These are phyloP conservation scores for Closterium sp. DNA, from an alignment of 139 green algal species.

Conservation along the genomic window DNA sequence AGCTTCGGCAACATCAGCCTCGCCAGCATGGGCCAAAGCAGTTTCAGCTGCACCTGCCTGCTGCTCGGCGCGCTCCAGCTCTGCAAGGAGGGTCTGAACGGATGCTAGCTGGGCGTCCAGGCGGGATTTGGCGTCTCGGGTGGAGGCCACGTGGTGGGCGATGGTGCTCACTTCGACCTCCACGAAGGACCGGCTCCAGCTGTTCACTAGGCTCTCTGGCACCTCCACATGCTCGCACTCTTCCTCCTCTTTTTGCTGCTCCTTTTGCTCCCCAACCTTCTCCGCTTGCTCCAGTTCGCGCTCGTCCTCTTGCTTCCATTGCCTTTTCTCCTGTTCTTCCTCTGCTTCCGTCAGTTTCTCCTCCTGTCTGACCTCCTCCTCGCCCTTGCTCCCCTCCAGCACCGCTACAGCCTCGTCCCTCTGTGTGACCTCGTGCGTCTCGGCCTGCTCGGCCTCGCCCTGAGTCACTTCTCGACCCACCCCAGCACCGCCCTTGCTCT, in stretches of 20 bases:
- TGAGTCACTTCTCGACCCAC: too few relatives aligned
- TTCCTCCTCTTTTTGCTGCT: neutral
- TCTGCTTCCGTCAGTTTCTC: too few relatives aligned
- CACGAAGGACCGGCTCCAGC: neutral
- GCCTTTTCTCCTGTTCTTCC: too few relatives aligned
- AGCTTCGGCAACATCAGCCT: neutral
- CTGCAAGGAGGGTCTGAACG: neutral
- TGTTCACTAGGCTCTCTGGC: neutral
- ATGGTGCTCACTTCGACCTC: neutral
- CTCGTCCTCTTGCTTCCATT: too few relatives aligned
- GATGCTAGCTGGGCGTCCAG: neutral
- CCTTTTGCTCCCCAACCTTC: neutral
- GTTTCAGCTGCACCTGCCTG: neutral
- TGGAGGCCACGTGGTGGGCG: neutral
- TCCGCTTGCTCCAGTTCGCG: neutral
- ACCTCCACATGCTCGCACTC: neutral
- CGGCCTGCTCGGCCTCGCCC: too few relatives aligned
- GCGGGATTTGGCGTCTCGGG: neutral
- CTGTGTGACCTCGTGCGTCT: too few relatives aligned
- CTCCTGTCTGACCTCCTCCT: too few relatives aligned
- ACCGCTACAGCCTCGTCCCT: neutral
- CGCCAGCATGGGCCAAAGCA: neutral
- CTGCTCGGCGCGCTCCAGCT: neutral
- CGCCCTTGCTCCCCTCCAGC: neutral
- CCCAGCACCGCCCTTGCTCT: neutral